Evolutionary conservation across 768 basidiomycete species (phyloP).

Genomic region (Roridomyces roridus): DNA sequence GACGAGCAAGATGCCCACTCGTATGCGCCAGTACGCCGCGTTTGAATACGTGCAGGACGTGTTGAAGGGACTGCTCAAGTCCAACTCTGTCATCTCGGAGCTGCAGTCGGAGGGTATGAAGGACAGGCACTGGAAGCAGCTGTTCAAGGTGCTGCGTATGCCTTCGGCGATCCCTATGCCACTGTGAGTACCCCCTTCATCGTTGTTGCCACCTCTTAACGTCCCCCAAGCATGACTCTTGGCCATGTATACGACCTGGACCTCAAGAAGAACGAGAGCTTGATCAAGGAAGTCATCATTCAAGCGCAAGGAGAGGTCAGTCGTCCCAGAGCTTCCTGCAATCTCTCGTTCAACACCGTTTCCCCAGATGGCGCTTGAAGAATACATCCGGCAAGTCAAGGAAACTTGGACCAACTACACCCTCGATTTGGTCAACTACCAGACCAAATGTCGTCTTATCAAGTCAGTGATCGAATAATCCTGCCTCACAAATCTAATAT

Average conservation of each 20-base stretch:
- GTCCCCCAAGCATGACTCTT: constrained; percentile 77
- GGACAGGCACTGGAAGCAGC: constrained; percentile 97
- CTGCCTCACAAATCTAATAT: constrained; percentile 7
- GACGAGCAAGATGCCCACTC: constrained; percentile 98
- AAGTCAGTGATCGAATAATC: constrained; percentile 46
- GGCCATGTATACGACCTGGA: constrained; percentile 98
- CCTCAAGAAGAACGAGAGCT: constrained; percentile 87
- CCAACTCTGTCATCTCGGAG: constrained; percentile 89
- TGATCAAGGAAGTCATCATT: constrained; percentile 93
- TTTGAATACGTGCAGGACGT: constrained; percentile 98
- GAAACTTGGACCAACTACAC: constrained; percentile 97
- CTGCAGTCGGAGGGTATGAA: constrained; percentile 97
- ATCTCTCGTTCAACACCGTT: constrained; percentile 37
- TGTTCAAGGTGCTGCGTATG: constrained; percentile 87
- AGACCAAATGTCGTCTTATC: constrained; percentile 97
- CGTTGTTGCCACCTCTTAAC: constrained; percentile 1
- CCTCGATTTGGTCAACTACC: constrained; percentile 95
- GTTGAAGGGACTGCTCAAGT: constrained; percentile 84
- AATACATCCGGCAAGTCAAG: constrained; percentile 95
- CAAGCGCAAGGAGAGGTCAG: constrained; percentile 96
- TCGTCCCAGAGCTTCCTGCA: constrained; percentile 8
- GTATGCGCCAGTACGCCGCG: constrained; percentile 98
- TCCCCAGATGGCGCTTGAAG: constrained; percentile 89
- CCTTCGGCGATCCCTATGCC: constrained; percentile 78
- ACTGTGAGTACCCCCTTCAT: constrained; percentile 51